Conservation (phyloP, 768 basidiomycete species). For the Calocybe indica region DNA sequence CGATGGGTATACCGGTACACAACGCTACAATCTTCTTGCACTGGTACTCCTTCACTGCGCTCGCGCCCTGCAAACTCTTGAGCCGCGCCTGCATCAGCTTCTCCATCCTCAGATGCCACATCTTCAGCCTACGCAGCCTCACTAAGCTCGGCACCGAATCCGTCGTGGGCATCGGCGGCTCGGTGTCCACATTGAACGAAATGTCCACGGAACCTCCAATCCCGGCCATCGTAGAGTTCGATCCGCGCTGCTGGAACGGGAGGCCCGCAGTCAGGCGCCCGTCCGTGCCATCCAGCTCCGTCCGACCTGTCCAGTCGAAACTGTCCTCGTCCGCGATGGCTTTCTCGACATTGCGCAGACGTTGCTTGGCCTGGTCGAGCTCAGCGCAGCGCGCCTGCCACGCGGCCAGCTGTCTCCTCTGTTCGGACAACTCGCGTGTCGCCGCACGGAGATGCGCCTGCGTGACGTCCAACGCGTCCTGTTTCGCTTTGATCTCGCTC, state of each 20-base stretch:
- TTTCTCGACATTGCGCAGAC: conserved; percentile 78
- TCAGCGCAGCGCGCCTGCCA: conserved; percentile 73
- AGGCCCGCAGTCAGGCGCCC: conserved; percentile 41
- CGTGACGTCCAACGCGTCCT: conserved; percentile 82
- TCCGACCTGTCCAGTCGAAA: conserved; percentile 88
- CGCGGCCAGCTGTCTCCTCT: conserved; percentile 75
- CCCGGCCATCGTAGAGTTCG: conserved; percentile 59
- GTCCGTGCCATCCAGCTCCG: conserved; percentile 34
- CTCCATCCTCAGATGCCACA: conserved; percentile 82
- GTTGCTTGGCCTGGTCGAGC: conserved; percentile 76
- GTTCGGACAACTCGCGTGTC: conserved; percentile 86
- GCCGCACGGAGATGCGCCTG: conserved; percentile 84
- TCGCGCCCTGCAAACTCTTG: conserved; percentile 66
- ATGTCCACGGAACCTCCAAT: conserved; percentile 62
- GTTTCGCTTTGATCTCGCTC: conserved; percentile 78
- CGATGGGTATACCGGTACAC: conserved; percentile 80
- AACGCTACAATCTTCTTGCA: conserved; percentile 89
- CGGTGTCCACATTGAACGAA: conserved; percentile 58
- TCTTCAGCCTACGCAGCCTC: conserved; percentile 65
- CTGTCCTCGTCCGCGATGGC: conserved; percentile 72
- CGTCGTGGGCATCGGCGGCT: conserved; percentile 60
- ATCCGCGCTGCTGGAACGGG: conserved; percentile 69
- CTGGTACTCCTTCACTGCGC: conserved; percentile 85
- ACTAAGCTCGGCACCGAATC: conserved; percentile 60
- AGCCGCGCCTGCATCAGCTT: conserved; percentile 67